phyloP scores from a whole-genome alignment of 2,329 filamentous ascomycete species.

The Drechmeria coniospora region DNA sequence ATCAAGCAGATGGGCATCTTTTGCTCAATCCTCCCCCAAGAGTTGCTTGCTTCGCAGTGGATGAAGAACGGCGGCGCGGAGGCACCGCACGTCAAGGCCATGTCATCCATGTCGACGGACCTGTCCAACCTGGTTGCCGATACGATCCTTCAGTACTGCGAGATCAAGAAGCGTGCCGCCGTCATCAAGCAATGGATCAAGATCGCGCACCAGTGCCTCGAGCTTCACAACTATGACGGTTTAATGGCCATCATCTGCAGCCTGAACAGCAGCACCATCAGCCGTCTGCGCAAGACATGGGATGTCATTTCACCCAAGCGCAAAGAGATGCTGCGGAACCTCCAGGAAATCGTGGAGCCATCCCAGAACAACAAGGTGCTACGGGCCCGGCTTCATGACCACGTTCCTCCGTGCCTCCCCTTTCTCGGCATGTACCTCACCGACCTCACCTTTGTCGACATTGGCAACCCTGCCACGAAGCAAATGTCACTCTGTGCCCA shows the following conservation, averaged over 20 bases:
- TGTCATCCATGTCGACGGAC: conserved; percentile 86
- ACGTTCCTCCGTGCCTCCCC: conserved; percentile 81
- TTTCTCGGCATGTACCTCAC: conserved; percentile 96
- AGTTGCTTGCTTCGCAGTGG: conserved; percentile 85
- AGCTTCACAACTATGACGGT: conserved; percentile 89
- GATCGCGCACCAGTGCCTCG: conserved; percentile 70
- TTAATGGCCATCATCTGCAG: conserved; percentile 96
- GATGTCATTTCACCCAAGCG: conserved; percentile 74
- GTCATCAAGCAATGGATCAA: conserved; percentile 99
- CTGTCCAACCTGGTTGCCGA: conserved; percentile 86
- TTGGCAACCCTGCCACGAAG: conserved; percentile 78
- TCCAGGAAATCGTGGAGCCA: conserved; percentile 77
- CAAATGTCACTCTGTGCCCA: conserved; percentile 39
- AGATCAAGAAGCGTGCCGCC: conserved; percentile 78
- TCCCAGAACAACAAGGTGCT: conserved; percentile 83
- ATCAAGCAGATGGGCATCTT: conserved; percentile 85
- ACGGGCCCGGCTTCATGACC: conserved; percentile 66
- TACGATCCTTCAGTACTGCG: conserved; percentile 75
- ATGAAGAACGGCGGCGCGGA: conserved; percentile 70
- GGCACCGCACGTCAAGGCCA: conserved; percentile 80
- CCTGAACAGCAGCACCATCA: conserved; percentile 80
- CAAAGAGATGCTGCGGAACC: conserved; percentile 59
- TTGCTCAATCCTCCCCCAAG: conserved; percentile 80
- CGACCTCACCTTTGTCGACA: conserved; percentile 89
- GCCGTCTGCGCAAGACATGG: conserved; percentile 81